Evolutionary conservation across 495 filamentous ascomycete genomes (phyloP).

Genomic region (Chaetomidium leptoderma): DNA sequence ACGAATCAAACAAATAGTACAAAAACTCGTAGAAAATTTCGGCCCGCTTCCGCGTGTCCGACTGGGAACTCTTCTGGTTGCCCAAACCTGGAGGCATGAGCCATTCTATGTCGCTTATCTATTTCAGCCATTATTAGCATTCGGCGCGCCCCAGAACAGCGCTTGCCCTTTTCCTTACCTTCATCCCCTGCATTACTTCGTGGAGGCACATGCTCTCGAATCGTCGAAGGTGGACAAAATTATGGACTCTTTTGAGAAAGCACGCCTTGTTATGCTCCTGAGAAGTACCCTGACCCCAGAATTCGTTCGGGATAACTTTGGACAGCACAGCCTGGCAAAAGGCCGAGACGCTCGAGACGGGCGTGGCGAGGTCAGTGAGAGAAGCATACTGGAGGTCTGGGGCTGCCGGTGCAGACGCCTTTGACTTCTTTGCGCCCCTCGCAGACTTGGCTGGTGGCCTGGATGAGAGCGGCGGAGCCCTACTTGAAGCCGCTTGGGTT

Average conservation of each 20-base stretch:
- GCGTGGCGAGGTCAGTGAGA: conserved; percentile 68
- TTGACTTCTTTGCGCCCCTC: conserved; percentile 11
- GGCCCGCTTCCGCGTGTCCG: conserved; percentile 70
- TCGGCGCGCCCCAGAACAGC: no score
- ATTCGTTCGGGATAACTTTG: conserved; percentile 68
- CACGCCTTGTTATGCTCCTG: conserved; percentile 54
- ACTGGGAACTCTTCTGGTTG: conserved; percentile 55
- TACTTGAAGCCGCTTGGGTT: not conserved
- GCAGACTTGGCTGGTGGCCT: not conserved
- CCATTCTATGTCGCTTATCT: conserved; percentile 71
- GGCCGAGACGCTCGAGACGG: conserved; percentile 68
- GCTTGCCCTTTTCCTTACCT: no score
- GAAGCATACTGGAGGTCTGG: conserved; percentile 22
- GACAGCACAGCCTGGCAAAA: conserved; percentile 77
- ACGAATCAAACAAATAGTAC: conserved; percentile 88
- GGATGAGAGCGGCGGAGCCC: not conserved
- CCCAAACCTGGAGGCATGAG: conserved; percentile 50
- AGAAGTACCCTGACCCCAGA: conserved; percentile 61
- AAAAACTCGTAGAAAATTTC: conserved; percentile 81
- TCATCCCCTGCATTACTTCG: conserved; percentile 68
- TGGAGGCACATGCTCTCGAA: conserved; percentile 81
- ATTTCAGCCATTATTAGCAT: conserved; percentile 6
- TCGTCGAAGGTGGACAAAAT: conserved; percentile 69
- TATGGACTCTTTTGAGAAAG: conserved; percentile 64
- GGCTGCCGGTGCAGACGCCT: not conserved